Evolutionary conservation across 176 grass and related monocot species (phyloP).

Genomic region (Rhipidocladum racemiflorum): DNA sequence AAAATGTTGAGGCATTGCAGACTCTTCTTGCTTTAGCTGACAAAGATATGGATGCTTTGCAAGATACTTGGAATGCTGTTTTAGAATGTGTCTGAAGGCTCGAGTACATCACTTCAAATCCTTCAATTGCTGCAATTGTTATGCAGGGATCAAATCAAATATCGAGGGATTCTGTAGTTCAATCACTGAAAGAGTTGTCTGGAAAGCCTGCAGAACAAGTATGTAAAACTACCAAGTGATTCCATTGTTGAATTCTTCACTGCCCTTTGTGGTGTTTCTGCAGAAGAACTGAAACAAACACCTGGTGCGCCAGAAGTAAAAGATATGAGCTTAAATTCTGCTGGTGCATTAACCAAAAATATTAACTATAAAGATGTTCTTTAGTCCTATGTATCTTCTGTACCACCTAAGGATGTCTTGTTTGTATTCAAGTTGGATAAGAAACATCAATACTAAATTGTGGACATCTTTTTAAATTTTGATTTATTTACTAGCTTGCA

Average conservation of each 20-base stretch:
- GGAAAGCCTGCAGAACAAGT: slow-evolving; percentile 96
- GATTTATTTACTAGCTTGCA: no score
- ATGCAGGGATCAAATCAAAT: slow-evolving; percentile 99
- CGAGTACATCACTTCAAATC: slow-evolving; percentile 85
- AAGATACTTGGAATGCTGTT: slow-evolving; percentile 99
- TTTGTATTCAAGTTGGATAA: no score
- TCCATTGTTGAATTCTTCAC: slow-evolving; percentile 96
- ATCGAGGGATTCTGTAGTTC: slow-evolving; percentile 86
- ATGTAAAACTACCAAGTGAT: slow-evolving; percentile 92
- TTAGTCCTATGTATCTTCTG: no score
- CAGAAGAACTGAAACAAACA: slow-evolving; percentile 95
- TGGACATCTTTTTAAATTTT: no score
- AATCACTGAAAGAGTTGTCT: slow-evolving; percentile 79
- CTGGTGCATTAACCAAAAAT: no score
- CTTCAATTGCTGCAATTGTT: slow-evolving; percentile 81
- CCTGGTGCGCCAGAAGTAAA: no score
- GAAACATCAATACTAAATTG: no score
- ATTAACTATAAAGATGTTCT: no score
- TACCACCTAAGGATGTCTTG: no score
- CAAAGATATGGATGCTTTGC: slow-evolving; percentile 82
- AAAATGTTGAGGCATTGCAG: slow-evolving; percentile 94
- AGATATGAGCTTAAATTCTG: no score
- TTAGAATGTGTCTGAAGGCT: slow-evolving; percentile 98
- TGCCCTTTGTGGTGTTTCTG: slow-evolving; percentile 85
- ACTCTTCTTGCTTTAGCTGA: slow-evolving; percentile 90